Base-by-base conservation (phyloP, 768 basidiomycete species). In the Podaxis sp. region DNA sequence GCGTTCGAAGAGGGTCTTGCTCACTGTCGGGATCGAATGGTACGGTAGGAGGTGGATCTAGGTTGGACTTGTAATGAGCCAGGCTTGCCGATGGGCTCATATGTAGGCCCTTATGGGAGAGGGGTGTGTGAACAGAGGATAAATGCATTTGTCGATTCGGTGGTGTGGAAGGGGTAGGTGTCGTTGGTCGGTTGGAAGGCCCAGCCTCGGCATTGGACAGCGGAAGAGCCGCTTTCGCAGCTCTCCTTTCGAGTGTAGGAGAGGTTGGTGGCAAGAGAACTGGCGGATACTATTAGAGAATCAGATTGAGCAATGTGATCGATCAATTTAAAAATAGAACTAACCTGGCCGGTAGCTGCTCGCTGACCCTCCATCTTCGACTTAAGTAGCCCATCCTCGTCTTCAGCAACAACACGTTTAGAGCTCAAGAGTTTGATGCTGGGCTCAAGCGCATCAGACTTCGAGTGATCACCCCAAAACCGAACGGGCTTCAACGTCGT, bases 81-180 rank as follows among this genome's bases (percentile, higher is more conserved):
- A 89, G 79, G 66, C 85, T 88, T 1, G 87, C 73, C 2, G 82
- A 82, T 3, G 88, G 88, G 66, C 87, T 87, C 87, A 87, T 88
- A 67, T 88, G 85, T 39, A 88, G 70, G 42, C 87, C 88, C 66
- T 81, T 83, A 69, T 89, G 86, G 0, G 88, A 89, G 6, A 90
- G 71, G 0, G 89, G 88, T 0, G 89, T 90, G n/a, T 82, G 82
- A 19, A 78, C 72, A 0, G 87, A 84, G 1, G 89, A 89, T 17
- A 88, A 75, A 24, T 80, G 78, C 52, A 76, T 70, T 30, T 69
- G 70, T 39, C 74, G 72, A 24, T 30, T n/a, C n/a, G 70, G 77
- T 58, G 79, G 78, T 5, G 79, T 78, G 7, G 76, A 73, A 40
- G 84, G 64, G 7, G 68, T 62, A 8, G 77, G 70, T 30, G 74